These are phyloP conservation scores for Hypomontagnella monticulosa DNA, from an alignment of 495 filamentous ascomycete species.

Conservation along the genomic window DNA sequence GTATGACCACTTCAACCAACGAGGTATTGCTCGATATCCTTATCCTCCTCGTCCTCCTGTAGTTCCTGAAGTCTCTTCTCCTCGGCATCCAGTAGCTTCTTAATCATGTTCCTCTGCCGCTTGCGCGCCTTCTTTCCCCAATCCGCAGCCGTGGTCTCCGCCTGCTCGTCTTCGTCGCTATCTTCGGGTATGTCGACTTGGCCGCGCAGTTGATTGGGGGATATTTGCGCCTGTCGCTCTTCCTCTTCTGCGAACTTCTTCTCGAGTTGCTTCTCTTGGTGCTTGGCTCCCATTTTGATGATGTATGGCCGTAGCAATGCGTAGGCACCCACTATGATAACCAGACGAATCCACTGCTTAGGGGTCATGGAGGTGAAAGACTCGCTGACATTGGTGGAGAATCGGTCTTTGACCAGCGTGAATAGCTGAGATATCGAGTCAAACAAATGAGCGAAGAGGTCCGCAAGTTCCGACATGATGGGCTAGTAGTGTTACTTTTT, in stretches of 20 bases:
- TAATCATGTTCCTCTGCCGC: slow-evolving; percentile 69
- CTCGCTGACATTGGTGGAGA: slow-evolving; percentile 64
- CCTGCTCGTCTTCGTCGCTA: slow-evolving; percentile 60
- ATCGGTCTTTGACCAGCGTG: slow-evolving; percentile 49
- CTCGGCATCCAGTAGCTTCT: slow-evolving; percentile 62
- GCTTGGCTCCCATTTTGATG: slow-evolving; percentile 56
- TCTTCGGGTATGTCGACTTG: slow-evolving; percentile 63
- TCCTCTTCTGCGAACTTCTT: slow-evolving; percentile 50
- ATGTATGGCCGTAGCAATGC: slow-evolving; percentile 73
- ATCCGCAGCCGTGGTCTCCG: slow-evolving; percentile 51
- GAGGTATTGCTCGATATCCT: slow-evolving; percentile 76
- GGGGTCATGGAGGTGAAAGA: slow-evolving; percentile 64
- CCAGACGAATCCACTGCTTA: slow-evolving; percentile 68
- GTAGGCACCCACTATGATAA: slow-evolving; percentile 70
- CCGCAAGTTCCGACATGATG: slow-evolving; percentile 50
- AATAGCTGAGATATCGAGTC: slow-evolving; percentile 40
- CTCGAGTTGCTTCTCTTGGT: slow-evolving; percentile 59
- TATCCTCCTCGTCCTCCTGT: slow-evolving; percentile 68
- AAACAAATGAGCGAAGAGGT: slow-evolving; percentile 42
- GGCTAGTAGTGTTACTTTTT: slow-evolving; percentile 15
- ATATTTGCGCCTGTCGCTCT: slow-evolving; percentile 51
- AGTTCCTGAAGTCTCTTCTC: slow-evolving; percentile 57
- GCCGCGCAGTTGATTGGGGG: slow-evolving; percentile 63
- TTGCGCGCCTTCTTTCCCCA: slow-evolving; percentile 69
- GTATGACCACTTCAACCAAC: slow-evolving; percentile 42